Conservation (phyloP, 1,284 basidiomycete genomes). For the Rhodotorula mucilaginosa region DNA sequence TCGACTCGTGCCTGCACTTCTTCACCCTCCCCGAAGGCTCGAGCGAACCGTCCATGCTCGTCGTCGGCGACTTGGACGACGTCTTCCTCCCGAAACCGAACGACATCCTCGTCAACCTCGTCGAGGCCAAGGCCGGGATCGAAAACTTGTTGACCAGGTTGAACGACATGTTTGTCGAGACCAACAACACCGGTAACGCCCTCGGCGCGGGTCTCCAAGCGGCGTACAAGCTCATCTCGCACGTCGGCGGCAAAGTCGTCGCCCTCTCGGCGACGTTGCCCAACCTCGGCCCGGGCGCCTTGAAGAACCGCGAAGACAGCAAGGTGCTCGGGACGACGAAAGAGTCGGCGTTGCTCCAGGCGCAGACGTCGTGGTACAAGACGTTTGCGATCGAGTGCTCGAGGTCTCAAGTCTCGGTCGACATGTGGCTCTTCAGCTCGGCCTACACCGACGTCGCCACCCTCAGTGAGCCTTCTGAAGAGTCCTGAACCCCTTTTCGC, state of each 20-base stretch:
- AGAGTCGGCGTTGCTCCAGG: slow-evolving; percentile 82
- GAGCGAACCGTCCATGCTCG: slow-evolving; percentile 87
- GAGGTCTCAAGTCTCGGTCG: slow-evolving; percentile 92
- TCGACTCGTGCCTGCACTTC: slow-evolving; percentile 91
- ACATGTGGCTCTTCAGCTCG: slow-evolving; percentile 97
- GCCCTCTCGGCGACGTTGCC: slow-evolving; percentile 86
- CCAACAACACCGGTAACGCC: slow-evolving; percentile 84
- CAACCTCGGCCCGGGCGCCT: slow-evolving; percentile 80
- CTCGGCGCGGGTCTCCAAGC: slow-evolving; percentile 95
- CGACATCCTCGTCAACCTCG: slow-evolving; percentile 89
- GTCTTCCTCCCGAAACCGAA: slow-evolving; percentile 96
- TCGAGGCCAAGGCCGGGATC: slow-evolving; percentile 75
- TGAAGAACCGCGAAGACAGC: slow-evolving; percentile 95
- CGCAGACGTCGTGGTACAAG: slow-evolving; percentile 90
- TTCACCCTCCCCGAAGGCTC: slow-evolving; percentile 77
- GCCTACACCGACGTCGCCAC: slow-evolving; percentile 95
- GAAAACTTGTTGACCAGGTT: slow-evolving; percentile 79
- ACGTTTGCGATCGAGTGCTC: slow-evolving; percentile 99
- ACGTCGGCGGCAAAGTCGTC: slow-evolving; percentile 93
- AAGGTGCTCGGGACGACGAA: slow-evolving; percentile 94
- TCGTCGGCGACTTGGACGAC: slow-evolving; percentile 94
- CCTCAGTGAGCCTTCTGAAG: slow-evolving; percentile 60
- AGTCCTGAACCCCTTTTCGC: neutral
- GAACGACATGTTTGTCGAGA: slow-evolving; percentile 95
- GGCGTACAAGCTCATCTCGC: slow-evolving; percentile 88